Base-by-base conservation (phyloP, 805 yeast genomes). In the Candida morakotiae region DNA sequence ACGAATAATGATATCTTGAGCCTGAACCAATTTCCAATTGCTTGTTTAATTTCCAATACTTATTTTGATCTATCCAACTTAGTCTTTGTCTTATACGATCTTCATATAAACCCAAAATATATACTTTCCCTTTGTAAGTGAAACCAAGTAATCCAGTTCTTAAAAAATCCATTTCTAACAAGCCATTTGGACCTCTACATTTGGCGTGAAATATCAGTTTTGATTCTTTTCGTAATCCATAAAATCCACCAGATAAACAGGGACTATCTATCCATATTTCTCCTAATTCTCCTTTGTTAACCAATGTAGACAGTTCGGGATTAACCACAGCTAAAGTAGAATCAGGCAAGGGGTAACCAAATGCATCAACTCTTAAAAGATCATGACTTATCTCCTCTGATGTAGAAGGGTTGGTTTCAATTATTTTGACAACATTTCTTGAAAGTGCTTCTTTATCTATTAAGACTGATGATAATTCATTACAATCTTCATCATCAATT, bases 231-330 rank as follows among this genome's bases (percentile, higher is more conserved):
- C 87, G 35, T 64, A 77, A 18, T 62, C 80, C 89, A 81, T 88
- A 87, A 52, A 84, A 86, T 0, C 95, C 96, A 11, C 95, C 96
- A 2, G 95, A 81, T 5, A 93, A 62, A 42, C 94, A 84, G 1
- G 91, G 91, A 29, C 94, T 83, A 51, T 89, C 96, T n/a, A 93
- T 85, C 98, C 98, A 93, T 23, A 93, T 81, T 58, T 93, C 99
- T 19, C 98, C 98, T 11, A 93, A 86, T 44, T 83, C 87, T 51
- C 85, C 76, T 33, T 74, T 81, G 2, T 80, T 78, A 4, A 87
- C 84, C 13, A 93, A 63, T 2, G 81, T 67, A 25, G 81, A 74
- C 41, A 91, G 87, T 42, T 93, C 98, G 0, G 98, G 98, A 54
- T 94, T 88, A 0, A 93, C 98, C 20, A 93, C 77, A 0, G 97